Percentiles rank a stretch among this genome's conserved stretches.
Conservation (phyloP, 73 alveolate genomes). For the Tetrahymena malaccensis region DNA sequence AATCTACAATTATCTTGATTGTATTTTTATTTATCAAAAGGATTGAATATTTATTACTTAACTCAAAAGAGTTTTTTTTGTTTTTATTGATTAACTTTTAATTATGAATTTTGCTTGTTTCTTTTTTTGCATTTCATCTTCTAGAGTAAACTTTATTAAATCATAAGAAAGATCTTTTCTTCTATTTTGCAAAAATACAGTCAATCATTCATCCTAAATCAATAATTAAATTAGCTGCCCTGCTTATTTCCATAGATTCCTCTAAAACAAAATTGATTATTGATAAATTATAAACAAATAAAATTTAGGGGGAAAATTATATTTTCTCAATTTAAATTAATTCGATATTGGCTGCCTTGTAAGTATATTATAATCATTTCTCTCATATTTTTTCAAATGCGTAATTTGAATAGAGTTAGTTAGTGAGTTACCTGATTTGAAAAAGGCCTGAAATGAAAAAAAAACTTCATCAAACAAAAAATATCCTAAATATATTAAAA, state of each 20-base stretch:
- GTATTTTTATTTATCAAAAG: not conserved
- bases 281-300: not conserved
- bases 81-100: not conserved
- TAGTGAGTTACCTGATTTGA: too few species aligned
- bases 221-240: not conserved
- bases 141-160: not conserved
- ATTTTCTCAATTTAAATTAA: not conserved
- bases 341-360: not conserved
- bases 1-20: not conserved
- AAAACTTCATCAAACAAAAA: too few species aligned
- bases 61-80: not conserved
- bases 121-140: not conserved
- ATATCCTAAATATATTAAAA: too few species aligned
- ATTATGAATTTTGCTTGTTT: not conserved
- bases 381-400: too few species aligned
- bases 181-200: not conserved
- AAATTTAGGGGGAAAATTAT: not conserved
- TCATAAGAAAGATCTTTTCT: not conserved
- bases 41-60: not conserved
- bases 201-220: not conserved
- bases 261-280: not conserved
- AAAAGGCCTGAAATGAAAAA: too few species aligned
- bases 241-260: not conserved
- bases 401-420: too few species aligned
- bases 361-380: not conserved